Conservation (phyloP, 257 asterid species). For the Solanum sitiens region DNA sequence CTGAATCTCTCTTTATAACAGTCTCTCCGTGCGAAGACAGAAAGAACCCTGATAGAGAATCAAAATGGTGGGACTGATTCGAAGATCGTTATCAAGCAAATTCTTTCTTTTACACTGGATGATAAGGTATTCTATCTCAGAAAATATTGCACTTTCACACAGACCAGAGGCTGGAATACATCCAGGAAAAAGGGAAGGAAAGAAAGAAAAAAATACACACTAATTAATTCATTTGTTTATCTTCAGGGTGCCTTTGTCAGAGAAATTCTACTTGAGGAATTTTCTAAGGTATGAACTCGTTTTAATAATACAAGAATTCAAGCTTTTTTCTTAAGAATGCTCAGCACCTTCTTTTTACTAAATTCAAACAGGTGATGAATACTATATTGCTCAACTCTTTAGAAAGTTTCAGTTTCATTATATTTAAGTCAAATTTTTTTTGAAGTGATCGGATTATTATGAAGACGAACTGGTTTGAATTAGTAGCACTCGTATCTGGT, state of each 20-base stretch:
- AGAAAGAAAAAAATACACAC: background rate
- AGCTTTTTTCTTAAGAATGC: background rate
- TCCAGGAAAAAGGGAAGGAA: background rate
- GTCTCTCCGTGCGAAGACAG: conserved; percentile 86
- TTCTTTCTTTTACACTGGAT: conserved; percentile 57
- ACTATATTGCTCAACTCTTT: background rate
- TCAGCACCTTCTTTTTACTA: background rate
- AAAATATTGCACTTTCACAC: background rate
- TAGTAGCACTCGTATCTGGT: background rate
- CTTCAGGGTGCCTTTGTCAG: conserved; percentile 81
- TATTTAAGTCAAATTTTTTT: background rate
- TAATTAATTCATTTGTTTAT: background rate
- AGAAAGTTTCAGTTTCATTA: background rate
- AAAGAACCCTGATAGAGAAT: conserved; percentile 30
- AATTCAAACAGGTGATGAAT: background rate
- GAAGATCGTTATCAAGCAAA: conserved; percentile 48
- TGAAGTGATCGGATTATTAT: background rate
- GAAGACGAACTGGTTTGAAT: background rate
- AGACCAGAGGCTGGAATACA: background rate
- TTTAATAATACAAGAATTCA: background rate
- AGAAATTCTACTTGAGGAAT: conserved; percentile 70
- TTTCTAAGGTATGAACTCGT: conserved; percentile 55
- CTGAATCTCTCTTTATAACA: conserved; percentile 23
- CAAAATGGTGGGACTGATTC: conserved; percentile 40
- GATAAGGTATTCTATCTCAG: conserved; percentile 49